Base-by-base conservation (phyloP, 352 stramenopile genomes). In the Pythium sukuiense region DNA sequence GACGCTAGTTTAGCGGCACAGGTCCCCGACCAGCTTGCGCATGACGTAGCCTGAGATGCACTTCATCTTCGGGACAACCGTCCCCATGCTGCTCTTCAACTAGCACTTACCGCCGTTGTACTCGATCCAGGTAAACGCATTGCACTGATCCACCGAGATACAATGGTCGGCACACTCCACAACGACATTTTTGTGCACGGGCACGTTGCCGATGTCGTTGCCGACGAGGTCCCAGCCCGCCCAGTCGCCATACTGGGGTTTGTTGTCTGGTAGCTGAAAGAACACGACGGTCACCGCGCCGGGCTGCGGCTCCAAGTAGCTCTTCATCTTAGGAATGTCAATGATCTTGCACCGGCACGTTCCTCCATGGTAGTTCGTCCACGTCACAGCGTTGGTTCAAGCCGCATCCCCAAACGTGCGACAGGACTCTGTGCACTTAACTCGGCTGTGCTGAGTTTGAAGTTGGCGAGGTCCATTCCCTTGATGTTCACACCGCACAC, bases 101-200 rank as follows among this genome's bases (percentile, higher is more conserved):
- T 71, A 89, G 59, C 80, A 87, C 8, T 73, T 87, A 8, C 80
- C 80, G 14, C 72, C 64, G 52, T 81, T 85, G 63, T 70, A 73
- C 50, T 74, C 72, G 14, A 46, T 82, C 81, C 81, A 89, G 0
- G 77, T 63, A 52, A 56, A 67, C 32, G 65, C 65, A 20, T 20
- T 6, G 39, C 39, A 46, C 18, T 13, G 7, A 20, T 11, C 7
- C 39, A 16, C 11, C 6, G 4, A n/a, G 12, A 46, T 46, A 13
- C 39, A 46, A 5, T 46, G 5, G 39, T 46, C 12, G 39, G 11
- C 39, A 16, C 39, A 46, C 13, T 37, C 11, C 6, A 6, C 7
- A 20, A 16, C 0, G 3, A 46, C 11, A 5, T 16, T 46, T 13
- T 46, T 16, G 6, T 11, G 32, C 7, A 20, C 39, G 12, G 39